phyloP scores from a whole-genome alignment of 108 stramenopile genomes.

The Poteriospumella lacustris region DNA sequence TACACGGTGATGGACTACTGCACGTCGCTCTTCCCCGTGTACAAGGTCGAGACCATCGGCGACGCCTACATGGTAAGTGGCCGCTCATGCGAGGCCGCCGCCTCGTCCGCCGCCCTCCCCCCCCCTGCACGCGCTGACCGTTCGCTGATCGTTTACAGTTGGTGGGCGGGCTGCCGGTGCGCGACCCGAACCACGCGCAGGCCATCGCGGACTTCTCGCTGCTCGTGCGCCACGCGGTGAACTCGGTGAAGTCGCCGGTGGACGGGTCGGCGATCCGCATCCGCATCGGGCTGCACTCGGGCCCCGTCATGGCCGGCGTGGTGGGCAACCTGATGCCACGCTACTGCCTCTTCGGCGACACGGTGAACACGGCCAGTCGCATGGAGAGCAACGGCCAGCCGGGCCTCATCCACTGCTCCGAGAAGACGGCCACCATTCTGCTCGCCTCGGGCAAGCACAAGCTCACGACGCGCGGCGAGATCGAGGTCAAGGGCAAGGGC shows the following conservation, averaged over 20 bases:
- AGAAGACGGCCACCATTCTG: slow-evolving; percentile 28
- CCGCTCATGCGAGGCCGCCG: background rate
- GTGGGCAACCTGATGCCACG: slow-evolving; percentile 52
- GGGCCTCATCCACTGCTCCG: slow-evolving; percentile 28
- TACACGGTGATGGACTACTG: slow-evolving; percentile 39
- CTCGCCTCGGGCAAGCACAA: slow-evolving; percentile 8
- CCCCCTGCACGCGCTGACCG: background rate
- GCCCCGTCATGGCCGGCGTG: slow-evolving; percentile 54
- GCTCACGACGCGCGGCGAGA: slow-evolving; percentile 24
- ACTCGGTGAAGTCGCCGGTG: slow-evolving; percentile 6
- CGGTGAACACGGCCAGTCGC: slow-evolving; percentile 56
- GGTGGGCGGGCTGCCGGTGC: slow-evolving; percentile 30
- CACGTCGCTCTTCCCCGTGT: slow-evolving; percentile 33
- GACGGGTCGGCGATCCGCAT: slow-evolving; percentile 34
- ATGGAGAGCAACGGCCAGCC: slow-evolving; percentile 55
- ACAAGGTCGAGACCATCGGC: slow-evolving; percentile 63
- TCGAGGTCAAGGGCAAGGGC: slow-evolving; percentile 51
- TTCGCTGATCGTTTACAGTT: background rate
- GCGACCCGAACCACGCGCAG: slow-evolving; percentile 29
- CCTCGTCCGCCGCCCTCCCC: background rate
- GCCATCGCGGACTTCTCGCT: slow-evolving; percentile 38
- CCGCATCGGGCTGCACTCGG: slow-evolving; percentile 51
- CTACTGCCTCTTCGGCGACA: slow-evolving; percentile 57
- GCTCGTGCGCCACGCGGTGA: background rate
- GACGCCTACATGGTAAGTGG: slow-evolving; percentile 47